phyloP scores from a whole-genome alignment of 306 rosid species.

The Trifolium dubium region DNA sequence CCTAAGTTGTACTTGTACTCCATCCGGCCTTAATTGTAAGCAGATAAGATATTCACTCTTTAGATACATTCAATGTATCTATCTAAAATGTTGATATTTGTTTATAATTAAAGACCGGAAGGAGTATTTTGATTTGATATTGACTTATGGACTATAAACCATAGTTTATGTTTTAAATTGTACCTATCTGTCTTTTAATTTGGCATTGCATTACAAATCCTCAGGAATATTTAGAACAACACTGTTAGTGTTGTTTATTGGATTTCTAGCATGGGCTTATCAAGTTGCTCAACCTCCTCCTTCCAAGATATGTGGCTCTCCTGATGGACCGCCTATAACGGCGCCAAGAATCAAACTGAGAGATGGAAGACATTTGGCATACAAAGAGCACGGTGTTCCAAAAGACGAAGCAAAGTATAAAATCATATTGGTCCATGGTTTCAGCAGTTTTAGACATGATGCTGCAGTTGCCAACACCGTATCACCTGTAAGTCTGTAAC shows the following conservation, averaged over 20 bases:
- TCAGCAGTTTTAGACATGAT: conserved; percentile 71
- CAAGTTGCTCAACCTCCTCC: conserved; percentile 79
- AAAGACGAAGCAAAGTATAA: conserved; percentile 71
- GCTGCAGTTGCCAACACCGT: conserved; percentile 49
- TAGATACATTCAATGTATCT: no score
- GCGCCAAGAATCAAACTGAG: conserved; percentile 76
- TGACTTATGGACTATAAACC: neutral
- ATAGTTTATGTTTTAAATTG: conserved; percentile 4
- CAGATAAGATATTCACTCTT: no score
- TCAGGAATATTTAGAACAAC: conserved; percentile 69
- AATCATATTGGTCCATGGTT: conserved; percentile 65
- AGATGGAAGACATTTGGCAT: conserved; percentile 90
- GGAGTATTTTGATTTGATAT: neutral
- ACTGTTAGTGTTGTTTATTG: conserved; percentile 57
- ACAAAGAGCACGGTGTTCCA: conserved; percentile 77
- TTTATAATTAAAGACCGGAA: no score
- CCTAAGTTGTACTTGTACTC: neutral
- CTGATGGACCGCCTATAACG: conserved; percentile 74
- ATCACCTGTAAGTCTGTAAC: conserved; percentile 74
- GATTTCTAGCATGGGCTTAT: conserved; percentile 77
- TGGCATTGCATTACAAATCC: conserved; percentile 29
- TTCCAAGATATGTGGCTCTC: conserved; percentile 75
- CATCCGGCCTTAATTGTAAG: no score
- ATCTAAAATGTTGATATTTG: no score
- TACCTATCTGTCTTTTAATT: neutral